Evolutionary conservation across 257 asterid species (phyloP).

Genomic region (Voacanga thouarsii): DNA sequence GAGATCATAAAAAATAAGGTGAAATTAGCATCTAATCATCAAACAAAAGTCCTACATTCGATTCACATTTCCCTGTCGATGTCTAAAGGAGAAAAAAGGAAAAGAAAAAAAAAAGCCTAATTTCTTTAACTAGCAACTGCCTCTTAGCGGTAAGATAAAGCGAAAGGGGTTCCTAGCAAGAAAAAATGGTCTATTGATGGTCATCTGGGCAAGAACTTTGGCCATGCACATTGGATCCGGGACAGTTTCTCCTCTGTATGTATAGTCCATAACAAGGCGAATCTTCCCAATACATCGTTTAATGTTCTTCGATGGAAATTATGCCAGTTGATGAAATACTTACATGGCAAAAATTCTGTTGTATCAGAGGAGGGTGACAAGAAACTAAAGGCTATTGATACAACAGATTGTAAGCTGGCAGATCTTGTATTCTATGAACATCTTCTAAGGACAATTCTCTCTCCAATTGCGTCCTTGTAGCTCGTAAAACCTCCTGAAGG

Average conservation of each 20-base stretch:
- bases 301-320: background rate
- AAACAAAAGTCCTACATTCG: no score
- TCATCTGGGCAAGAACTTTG: background rate
- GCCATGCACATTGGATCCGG: conserved; percentile 7
- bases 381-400: conserved; percentile 20
- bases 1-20: background rate
- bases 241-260: background rate
- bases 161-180: background rate
- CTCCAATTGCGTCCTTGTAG: conserved; percentile 77
- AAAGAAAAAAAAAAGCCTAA: no score
- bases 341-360: background rate
- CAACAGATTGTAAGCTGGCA: conserved; percentile 82
- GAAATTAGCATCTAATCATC: background rate
- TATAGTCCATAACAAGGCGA: background rate
- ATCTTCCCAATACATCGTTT: background rate
- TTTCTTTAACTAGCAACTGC: no score
- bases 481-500: conserved; percentile 70
- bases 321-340: conserved; percentile 9
- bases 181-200: background rate
- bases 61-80: no score
- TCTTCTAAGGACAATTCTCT: conserved; percentile 89
- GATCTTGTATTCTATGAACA: conserved; percentile 63
- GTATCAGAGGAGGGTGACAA: background rate
- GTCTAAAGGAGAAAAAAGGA: no score
- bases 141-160: no score